These are phyloP conservation scores for Blastobotrys proliferans DNA, from an alignment of 1,139 yeast genomes.

Conservation along the genomic window DNA sequence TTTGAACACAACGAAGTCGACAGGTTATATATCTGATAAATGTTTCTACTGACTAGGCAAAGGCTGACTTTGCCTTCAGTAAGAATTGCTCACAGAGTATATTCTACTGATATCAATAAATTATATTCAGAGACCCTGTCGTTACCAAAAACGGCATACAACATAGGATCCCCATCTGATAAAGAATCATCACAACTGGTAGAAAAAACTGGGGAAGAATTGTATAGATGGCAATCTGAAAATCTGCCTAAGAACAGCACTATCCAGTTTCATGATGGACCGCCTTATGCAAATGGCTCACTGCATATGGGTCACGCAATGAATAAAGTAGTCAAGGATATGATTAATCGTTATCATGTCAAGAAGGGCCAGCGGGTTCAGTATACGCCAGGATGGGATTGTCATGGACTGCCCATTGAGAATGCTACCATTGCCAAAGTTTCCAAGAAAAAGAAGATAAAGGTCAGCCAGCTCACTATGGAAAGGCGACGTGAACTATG, in stretches of 20 bases:
- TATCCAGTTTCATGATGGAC: slow-evolving; percentile 86
- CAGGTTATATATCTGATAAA: background rate
- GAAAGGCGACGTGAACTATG: slow-evolving; percentile 62
- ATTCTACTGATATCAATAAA: slow-evolving; percentile 11
- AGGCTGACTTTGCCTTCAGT: no score
- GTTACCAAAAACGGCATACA: slow-evolving; percentile 52
- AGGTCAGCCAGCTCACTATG: slow-evolving; percentile 39
- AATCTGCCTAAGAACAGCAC: slow-evolving; percentile 22
- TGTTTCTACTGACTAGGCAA: background rate
- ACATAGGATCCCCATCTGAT: slow-evolving; percentile 43
- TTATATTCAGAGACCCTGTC: slow-evolving; percentile 45
- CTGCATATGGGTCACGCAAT: slow-evolving; percentile 92
- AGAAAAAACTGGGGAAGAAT: slow-evolving; percentile 36
- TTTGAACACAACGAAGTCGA: no score
- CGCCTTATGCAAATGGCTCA: slow-evolving; percentile 96
- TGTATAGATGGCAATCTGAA: slow-evolving; percentile 43
- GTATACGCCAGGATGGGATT: slow-evolving; percentile 96
- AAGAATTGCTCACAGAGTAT: no score
- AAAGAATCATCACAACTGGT: slow-evolving; percentile 26
- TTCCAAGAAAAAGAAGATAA: slow-evolving; percentile 38
- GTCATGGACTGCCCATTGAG: slow-evolving; percentile 97
- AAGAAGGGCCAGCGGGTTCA: slow-evolving; percentile 56
- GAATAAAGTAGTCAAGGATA: slow-evolving; percentile 84
- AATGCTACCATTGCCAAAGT: slow-evolving; percentile 58
- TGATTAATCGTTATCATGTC: slow-evolving; percentile 69